Evolutionary conservation across 2,329 filamentous ascomycete species (phyloP).

Genomic region (Calonectria leucothoes): DNA sequence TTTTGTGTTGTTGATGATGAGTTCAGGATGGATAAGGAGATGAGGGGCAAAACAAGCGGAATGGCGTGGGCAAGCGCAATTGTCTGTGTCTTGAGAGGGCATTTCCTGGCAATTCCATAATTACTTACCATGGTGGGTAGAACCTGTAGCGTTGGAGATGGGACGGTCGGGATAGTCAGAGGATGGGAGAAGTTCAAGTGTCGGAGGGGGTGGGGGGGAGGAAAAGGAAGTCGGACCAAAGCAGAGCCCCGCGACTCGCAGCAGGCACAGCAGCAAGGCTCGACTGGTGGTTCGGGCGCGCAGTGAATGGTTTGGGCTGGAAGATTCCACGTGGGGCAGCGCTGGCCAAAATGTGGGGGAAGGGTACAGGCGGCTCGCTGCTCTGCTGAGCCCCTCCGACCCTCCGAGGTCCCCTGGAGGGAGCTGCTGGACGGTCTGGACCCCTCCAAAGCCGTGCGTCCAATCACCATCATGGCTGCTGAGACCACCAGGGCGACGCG

Average conservation of each 20-base stretch:
- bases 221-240: conserved; percentile 6
- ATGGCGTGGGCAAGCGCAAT: not conserved
- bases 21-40: not conserved
- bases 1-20: not conserved
- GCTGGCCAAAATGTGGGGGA: conserved; percentile 29
- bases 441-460: not conserved
- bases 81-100: not conserved
- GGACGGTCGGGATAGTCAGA: conserved; percentile 4
- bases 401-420: not conserved
- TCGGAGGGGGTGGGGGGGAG: conserved; percentile 17
- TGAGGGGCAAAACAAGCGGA: not conserved
- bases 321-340: conserved; percentile 45
- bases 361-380: not conserved
- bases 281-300: conserved; percentile 9
- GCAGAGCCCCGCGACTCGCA: conserved; percentile 20
- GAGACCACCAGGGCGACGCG: not conserved
- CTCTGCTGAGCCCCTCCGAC: not conserved
- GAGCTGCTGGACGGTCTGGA: not conserved
- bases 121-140: conserved; percentile 20
- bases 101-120: too few species aligned
- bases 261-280: conserved; percentile 8
- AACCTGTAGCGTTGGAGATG: not conserved
- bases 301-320: conserved; percentile 30
- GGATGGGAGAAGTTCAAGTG: not conserved
- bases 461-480: not conserved